These are phyloP conservation scores for Prunus mira DNA, from an alignment of 306 rosid species.

Conservation along the genomic window DNA sequence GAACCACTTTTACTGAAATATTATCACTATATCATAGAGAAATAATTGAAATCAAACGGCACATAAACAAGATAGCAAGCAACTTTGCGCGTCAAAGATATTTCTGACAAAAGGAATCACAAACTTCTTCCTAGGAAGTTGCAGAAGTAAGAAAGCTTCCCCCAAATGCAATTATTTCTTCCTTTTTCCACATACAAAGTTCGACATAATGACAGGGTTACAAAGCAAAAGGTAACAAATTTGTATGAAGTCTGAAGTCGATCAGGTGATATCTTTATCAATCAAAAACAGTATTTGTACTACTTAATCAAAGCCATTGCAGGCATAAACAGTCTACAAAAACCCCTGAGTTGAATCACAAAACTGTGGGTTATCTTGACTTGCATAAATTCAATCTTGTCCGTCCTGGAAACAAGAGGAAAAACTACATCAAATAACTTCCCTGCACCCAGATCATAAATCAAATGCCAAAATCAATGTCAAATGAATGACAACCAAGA, in stretches of 20 bases:
- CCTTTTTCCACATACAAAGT: slow-evolving; percentile 2
- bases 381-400: slow-evolving; percentile 25
- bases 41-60: not conserved
- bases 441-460: not conserved
- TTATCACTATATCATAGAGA: not conserved
- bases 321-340: slow-evolving; percentile 11
- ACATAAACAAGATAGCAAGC: not conserved
- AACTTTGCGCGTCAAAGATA: not conserved
- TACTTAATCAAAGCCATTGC: slow-evolving; percentile 13
- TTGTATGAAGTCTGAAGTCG: slow-evolving; percentile 5
- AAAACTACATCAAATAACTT: slow-evolving; percentile 1
- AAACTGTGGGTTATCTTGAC: slow-evolving; percentile 12
- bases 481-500: not conserved
- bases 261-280: slow-evolving; percentile 18
- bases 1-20: not conserved
- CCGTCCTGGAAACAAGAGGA: slow-evolving; percentile 24
- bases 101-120: not conserved
- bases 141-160: not conserved
- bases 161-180: slow-evolving; percentile 15
- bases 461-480: not conserved
- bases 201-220: slow-evolving; percentile 1
- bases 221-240: slow-evolving; percentile 13
- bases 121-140: not conserved
- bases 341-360: slow-evolving; percentile 8
- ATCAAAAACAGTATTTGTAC: slow-evolving; percentile 19